Evolutionary conservation across 2,329 filamentous ascomycete genomes (phyloP).

Genomic region (Chalaropsis thielavioides): DNA sequence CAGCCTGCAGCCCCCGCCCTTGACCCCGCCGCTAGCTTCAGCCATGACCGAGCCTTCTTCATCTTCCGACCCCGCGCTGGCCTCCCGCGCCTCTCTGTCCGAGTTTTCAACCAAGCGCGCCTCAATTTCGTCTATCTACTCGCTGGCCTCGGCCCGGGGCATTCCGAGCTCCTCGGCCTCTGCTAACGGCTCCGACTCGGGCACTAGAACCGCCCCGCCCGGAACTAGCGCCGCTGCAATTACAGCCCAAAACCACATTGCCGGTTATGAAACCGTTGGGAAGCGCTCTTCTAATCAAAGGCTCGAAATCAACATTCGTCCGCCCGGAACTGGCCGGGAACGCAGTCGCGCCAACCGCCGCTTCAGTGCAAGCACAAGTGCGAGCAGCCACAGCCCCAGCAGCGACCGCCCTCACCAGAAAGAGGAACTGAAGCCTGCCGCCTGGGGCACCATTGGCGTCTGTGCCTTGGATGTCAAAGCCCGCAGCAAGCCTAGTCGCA

Average conservation of each 20-base stretch:
- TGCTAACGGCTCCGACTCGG: slow-evolving; percentile 38
- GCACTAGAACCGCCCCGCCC: slow-evolving; percentile 19
- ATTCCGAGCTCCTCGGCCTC: slow-evolving; percentile 39
- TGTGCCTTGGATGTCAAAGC: slow-evolving; percentile 94
- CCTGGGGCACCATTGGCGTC: slow-evolving; percentile 65
- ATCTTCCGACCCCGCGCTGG: slow-evolving; percentile 23
- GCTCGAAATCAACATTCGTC: slow-evolving; percentile 23
- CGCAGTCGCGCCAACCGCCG: slow-evolving; percentile 58
- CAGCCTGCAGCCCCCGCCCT: not conserved
- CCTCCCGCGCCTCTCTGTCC: slow-evolving; percentile 34
- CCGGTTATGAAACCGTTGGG: slow-evolving; percentile 17
- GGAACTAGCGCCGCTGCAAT: slow-evolving; percentile 10
- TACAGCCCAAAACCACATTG: slow-evolving; percentile 11
- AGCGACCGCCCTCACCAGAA: slow-evolving; percentile 51
- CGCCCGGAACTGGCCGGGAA: slow-evolving; percentile 40
- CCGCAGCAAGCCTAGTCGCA: slow-evolving; percentile 88
- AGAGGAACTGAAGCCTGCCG: slow-evolving; percentile 45
- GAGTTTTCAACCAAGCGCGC: slow-evolving; percentile 47
- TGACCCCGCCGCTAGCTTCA: not conserved
- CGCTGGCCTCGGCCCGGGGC: slow-evolving; percentile 46
- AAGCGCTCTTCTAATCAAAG: slow-evolving; percentile 11
- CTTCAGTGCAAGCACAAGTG: slow-evolving; percentile 68
- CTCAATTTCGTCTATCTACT: slow-evolving; percentile 61
- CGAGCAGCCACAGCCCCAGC: slow-evolving; percentile 67
- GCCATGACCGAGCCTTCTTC: not conserved